Percentiles rank a stretch among this genome's conserved stretches.
phyloP scores from a whole-genome alignment of 1,139 yeast genomes.

The Scheffersomyces quercinus region DNA sequence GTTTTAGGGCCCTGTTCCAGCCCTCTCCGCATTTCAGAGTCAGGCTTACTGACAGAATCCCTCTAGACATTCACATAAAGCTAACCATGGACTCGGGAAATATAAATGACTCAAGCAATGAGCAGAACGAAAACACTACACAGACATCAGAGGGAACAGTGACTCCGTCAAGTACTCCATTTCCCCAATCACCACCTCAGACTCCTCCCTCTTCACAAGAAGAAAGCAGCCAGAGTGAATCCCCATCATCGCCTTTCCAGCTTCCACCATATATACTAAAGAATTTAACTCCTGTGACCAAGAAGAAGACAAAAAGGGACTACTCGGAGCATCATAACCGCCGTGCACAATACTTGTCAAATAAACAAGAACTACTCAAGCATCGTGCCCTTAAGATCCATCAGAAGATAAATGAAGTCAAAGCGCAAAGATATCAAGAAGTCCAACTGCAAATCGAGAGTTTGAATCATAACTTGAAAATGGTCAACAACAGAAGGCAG shows the following conservation, averaged over 20 bases:
- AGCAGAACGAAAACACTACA: not conserved
- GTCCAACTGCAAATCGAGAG: slow-evolving; percentile 3
- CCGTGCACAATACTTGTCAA: not conserved
- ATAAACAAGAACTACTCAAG: not conserved
- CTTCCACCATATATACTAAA: slow-evolving; percentile 18
- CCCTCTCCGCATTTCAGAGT: no score
- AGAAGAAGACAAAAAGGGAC: slow-evolving; percentile 5
- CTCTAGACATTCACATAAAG: no score
- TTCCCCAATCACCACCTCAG: slow-evolving; percentile 2
- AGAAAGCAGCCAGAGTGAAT: not conserved
- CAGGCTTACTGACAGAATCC: no score
- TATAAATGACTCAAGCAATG: not conserved
- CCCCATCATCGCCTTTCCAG: slow-evolving; percentile 8
- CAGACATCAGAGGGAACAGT: not conserved
- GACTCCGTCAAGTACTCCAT: not conserved
- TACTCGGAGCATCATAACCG: not conserved
- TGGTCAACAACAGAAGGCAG: slow-evolving; percentile 20
- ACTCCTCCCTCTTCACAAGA: slow-evolving; percentile 6
- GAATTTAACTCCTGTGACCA: slow-evolving; percentile 20
- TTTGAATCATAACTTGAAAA: slow-evolving; percentile 12
- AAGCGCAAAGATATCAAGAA: not conserved
- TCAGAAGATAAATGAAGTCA: not conserved
- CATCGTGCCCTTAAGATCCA: not conserved
- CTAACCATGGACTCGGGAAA: not conserved
- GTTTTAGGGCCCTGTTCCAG: no score